A percentile compares a stretch with the other conserved stretches of the same genome.
Evolutionary conservation across 164 flowering plant genomes (phyloP).

Genomic region (Vitis riparia): DNA sequence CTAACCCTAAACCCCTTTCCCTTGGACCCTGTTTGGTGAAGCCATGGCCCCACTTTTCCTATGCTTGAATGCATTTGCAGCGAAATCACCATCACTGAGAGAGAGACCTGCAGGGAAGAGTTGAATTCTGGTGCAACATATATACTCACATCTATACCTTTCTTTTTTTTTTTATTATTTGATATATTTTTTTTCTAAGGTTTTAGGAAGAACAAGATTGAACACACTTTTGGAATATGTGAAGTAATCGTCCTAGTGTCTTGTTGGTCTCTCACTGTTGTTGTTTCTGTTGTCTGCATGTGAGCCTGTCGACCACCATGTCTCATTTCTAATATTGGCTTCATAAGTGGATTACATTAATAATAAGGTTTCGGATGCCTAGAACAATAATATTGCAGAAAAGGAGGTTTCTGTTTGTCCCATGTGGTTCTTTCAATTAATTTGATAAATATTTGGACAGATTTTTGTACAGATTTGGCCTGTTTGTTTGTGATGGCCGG

Average conservation of each 20-base stretch:
- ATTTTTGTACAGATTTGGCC: too few relatives aligned
- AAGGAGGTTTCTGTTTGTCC: too few relatives aligned
- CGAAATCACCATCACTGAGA: neutral
- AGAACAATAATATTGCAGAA: too few relatives aligned
- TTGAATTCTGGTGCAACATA: neutral
- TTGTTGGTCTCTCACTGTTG: neutral
- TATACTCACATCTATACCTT: neutral
- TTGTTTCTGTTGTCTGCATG: neutral
- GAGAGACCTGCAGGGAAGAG: slow-evolving; percentile 4
- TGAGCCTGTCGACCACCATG: too few relatives aligned
- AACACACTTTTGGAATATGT: slow-evolving; percentile 1
- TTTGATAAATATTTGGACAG: too few relatives aligned
- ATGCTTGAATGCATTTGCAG: slow-evolving; percentile 3
- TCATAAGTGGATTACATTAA: too few relatives aligned
- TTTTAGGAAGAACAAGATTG: neutral
- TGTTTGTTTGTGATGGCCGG: too few relatives aligned
- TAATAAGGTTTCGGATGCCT: too few relatives aligned
- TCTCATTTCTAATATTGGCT: too few relatives aligned
- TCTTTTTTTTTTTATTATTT: neutral
- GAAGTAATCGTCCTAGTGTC: neutral
- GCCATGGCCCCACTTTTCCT: neutral
- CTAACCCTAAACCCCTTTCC: neutral
- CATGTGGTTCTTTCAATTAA: too few relatives aligned
- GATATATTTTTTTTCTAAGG: neutral
- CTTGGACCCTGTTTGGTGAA: neutral